Conservation (phyloP, 2,329 filamentous ascomycete genomes). For the Pseudogymnoascus sp. region DNA sequence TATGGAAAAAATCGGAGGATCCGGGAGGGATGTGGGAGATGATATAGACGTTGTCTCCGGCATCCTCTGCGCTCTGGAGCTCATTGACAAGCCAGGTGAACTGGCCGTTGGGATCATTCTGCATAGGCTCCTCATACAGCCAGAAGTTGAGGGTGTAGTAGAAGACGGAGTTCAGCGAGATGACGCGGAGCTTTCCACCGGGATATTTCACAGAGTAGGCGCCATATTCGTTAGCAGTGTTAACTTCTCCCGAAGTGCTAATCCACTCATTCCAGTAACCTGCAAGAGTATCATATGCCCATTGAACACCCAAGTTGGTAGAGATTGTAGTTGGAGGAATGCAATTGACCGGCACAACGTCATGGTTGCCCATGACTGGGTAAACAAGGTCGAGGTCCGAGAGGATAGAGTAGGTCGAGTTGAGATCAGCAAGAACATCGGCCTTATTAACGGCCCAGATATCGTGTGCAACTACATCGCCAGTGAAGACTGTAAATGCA, state of each 20-base stretch:
- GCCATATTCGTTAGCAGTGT: constrained; percentile 26
- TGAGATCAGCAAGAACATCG: constrained; percentile 29
- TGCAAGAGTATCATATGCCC: constrained; percentile 32
- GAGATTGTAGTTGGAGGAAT: constrained; percentile 28
- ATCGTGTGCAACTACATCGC: constrained; percentile 28
- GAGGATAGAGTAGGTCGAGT: constrained; percentile 31
- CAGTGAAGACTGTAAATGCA: constrained; percentile 30
- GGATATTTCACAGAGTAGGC: constrained; percentile 30
- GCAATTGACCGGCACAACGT: constrained; percentile 30
- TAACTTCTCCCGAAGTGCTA: constrained; percentile 24
- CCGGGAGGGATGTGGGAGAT: constrained; percentile 31
- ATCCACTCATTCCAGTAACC: constrained; percentile 30
- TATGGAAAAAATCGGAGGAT: constrained; percentile 31
- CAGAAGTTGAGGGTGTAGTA: constrained; percentile 36
- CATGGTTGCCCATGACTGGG: constrained; percentile 34
- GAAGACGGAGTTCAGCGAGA: constrained; percentile 36
- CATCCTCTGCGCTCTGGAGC: constrained; percentile 31
- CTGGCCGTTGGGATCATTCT: constrained; percentile 30
- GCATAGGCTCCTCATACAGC: constrained; percentile 32
- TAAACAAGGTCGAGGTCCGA: constrained; percentile 29
- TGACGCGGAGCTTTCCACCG: constrained; percentile 31
- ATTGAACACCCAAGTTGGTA: constrained; percentile 28
- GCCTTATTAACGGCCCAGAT: constrained; percentile 15
- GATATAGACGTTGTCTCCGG: constrained; percentile 33
- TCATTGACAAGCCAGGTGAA: constrained; percentile 33